These are phyloP conservation scores for Casuarina cunninghamiana DNA, from an alignment of 306 rosid genomes.

Conservation along the genomic window DNA sequence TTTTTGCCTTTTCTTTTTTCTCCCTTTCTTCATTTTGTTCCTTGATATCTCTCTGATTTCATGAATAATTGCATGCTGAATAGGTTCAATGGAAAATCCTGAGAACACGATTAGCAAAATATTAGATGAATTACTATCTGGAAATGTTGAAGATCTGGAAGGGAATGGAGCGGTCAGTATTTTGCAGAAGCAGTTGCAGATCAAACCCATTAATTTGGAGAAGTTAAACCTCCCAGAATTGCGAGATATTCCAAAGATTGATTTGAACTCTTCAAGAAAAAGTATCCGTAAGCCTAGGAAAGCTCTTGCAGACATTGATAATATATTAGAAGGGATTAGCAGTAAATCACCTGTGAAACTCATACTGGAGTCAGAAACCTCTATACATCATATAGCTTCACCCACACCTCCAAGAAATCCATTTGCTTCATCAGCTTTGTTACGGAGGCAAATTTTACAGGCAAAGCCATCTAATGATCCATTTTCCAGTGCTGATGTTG, in stretches of 20 bases:
- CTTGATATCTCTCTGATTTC: slow-evolving; percentile 6
- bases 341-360: slow-evolving; percentile 37
- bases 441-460: slow-evolving; percentile 49
- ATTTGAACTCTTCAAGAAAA: slow-evolving; percentile 43
- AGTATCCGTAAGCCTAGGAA: slow-evolving; percentile 47
- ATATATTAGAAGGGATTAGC: slow-evolving; percentile 39
- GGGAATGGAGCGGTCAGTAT: slow-evolving; percentile 48
- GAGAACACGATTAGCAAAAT: slow-evolving; percentile 40
- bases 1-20: background rate
- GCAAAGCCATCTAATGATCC: slow-evolving; percentile 53
- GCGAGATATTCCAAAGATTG: slow-evolving; percentile 41
- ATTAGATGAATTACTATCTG: slow-evolving; percentile 57
- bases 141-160: slow-evolving; percentile 57
- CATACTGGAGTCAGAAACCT: slow-evolving; percentile 30
- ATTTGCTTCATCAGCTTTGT: slow-evolving; percentile 44
- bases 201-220: slow-evolving; percentile 60
- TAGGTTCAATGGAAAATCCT: slow-evolving; percentile 48
- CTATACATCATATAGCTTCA: slow-evolving; percentile 43
- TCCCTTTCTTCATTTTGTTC: background rate
- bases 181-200: slow-evolving; percentile 68
- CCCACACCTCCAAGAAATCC: slow-evolving; percentile 78
- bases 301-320: slow-evolving; percentile 43
- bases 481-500: slow-evolving; percentile 59
- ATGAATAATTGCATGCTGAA: slow-evolving; percentile 16
- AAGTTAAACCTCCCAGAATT: slow-evolving; percentile 60